phyloP scores from a whole-genome alignment of 164 flowering plant species.

The Magnolia changhungtana region DNA sequence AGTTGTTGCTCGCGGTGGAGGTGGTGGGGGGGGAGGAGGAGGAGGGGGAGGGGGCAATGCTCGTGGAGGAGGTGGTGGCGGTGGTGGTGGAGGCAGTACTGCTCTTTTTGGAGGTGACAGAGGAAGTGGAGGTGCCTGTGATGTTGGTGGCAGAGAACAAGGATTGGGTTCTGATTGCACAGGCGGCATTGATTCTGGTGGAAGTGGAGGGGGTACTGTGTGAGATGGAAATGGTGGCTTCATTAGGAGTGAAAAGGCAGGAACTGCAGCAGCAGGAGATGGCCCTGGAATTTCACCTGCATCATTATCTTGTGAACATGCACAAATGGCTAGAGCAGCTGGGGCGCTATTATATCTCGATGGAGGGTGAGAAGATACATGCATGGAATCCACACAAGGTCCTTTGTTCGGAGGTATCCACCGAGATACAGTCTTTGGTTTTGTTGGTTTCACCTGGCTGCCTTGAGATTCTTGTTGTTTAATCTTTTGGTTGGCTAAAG shows the following conservation, averaged over 20 bases:
- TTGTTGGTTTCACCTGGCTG: conserved; percentile 32
- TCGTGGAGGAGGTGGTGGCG: background rate
- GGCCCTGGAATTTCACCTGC: conserved; percentile 24
- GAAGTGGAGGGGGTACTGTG: background rate
- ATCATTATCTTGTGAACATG: conserved; percentile 37
- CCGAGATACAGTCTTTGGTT: conserved; percentile 52
- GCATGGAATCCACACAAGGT: conserved; percentile 49
- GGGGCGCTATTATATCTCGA: conserved; percentile 77
- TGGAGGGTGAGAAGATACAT: conserved; percentile 56
- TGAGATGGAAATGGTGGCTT: background rate
- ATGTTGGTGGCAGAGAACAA: background rate
- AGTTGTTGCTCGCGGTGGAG: background rate
- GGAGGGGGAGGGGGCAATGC: conserved; percentile 1
- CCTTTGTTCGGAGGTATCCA: conserved; percentile 71
- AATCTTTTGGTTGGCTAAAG: conserved; percentile 31
- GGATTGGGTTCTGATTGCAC: background rate
- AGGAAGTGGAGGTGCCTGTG: background rate
- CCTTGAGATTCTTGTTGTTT: conserved; percentile 45
- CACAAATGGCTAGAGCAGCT: conserved; percentile 37
- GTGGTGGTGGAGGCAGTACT: background rate
- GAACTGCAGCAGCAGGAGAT: conserved; percentile 15
- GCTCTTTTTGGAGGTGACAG: background rate
- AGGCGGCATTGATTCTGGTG: background rate
- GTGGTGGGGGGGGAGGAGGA: conserved; percentile 1
- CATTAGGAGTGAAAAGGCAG: background rate